Conservation (phyloP, 257 asterid species). For the Rhazya stricta region DNA sequence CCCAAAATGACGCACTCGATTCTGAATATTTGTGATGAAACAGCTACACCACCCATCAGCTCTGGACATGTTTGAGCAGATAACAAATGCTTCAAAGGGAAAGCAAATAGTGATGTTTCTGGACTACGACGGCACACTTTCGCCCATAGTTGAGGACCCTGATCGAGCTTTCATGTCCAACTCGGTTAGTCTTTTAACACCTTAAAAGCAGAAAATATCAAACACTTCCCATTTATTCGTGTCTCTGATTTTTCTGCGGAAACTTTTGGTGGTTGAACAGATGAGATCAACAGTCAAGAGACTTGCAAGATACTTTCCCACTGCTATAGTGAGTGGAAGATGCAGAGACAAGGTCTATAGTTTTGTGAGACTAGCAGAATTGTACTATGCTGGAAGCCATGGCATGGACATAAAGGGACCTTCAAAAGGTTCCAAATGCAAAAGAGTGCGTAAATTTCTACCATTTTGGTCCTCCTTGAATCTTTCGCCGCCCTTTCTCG, state of each 20-base stretch:
- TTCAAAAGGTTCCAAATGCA: slow-evolving; percentile 69
- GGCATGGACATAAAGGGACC: slow-evolving; percentile 99
- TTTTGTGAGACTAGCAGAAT: slow-evolving; percentile 83
- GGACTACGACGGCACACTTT: slow-evolving; percentile 92
- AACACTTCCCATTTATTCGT: background rate
- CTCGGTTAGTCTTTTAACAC: slow-evolving; percentile 35
- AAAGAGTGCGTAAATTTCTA: slow-evolving; percentile 40
- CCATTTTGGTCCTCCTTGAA: background rate
- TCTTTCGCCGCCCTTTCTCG: no score
- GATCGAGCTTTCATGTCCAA: slow-evolving; percentile 91
- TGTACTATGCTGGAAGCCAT: slow-evolving; percentile 99
- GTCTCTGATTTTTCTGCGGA: background rate
- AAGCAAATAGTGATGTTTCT: slow-evolving; percentile 85
- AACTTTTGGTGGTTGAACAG: slow-evolving; percentile 18
- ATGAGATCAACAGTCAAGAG: slow-evolving; percentile 81
- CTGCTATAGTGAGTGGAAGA: slow-evolving; percentile 86
- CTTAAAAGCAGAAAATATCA: background rate
- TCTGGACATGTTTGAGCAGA: slow-evolving; percentile 71
- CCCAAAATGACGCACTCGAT: background rate
- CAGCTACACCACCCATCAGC: slow-evolving; percentile 85
- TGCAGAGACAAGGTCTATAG: slow-evolving; percentile 85
- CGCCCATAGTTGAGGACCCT: slow-evolving; percentile 93
- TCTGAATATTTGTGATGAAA: slow-evolving; percentile 15
- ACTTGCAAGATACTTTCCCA: slow-evolving; percentile 65
- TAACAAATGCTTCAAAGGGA: slow-evolving; percentile 72